Base-by-base conservation (phyloP, 2,329 filamentous ascomycete species). In the Verticillium dahliae region DNA sequence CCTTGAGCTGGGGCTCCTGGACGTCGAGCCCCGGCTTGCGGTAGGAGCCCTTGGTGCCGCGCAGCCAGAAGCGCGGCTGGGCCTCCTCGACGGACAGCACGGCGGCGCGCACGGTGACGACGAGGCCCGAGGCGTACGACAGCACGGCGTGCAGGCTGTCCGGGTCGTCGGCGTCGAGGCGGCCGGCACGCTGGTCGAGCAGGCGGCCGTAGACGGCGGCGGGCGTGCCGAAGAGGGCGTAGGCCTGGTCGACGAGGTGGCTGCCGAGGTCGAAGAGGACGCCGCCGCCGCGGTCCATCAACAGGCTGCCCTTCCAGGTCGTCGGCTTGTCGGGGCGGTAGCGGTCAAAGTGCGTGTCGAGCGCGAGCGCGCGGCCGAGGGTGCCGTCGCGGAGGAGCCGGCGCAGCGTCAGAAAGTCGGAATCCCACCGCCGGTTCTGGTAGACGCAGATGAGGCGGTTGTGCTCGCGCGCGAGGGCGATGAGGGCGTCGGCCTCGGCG, bases 301-400 rank as follows among this genome's bases (percentile, higher is more conserved):
- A 75, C 60, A 89, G 78, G 14, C 72, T 73, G 45, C 81, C 83
- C 79, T 92, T 92, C 90, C 90, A 94, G 58, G 76, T 80, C 61
- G 78, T 71, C 31, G 86, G 83, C 45, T 81, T 78, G 35, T 80
- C 79, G 14, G 88, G 80, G 18, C 86, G 84, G 75, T 90, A 88
- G 18, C 90, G 85, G 73, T 94, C 91, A 70, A 93, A 93, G 76
- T 93, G 90, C 27, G 88, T 89, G 73, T 92, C 85, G 69, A 90
- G 91, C 75, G 94, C 90, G 60, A 89, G 82, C 45, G 93, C 76
- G n/a, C 90, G 82, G 60, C 90, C 91, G 4, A 94, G 78, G 0
- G 78, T 77, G 41, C 81, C 84, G 35, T 83, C 79, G 13, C 76
- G 74, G 39, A 92, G 69, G 33, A 93, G 80, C 66, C 86, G 81